phyloP scores from a whole-genome alignment of 768 basidiomycete genomes.

The Boletus coccyginus region DNA sequence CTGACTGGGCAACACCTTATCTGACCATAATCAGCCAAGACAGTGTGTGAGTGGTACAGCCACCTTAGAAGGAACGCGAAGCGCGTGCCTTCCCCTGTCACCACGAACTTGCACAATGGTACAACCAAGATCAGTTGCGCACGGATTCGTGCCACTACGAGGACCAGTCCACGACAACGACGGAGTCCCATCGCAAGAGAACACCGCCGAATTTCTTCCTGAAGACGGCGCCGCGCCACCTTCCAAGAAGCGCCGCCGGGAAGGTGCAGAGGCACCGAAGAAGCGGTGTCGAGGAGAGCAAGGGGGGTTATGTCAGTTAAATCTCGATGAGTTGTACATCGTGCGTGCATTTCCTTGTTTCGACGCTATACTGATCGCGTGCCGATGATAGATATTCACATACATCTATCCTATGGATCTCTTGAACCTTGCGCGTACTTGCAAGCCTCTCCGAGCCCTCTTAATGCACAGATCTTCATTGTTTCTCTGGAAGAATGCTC shows the following conservation, averaged over 20 bases:
- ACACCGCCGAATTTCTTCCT: neutral
- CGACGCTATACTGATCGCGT: neutral
- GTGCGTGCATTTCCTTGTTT: conserved; percentile 6
- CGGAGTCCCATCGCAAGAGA: neutral
- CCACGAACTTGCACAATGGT: conserved; percentile 13
- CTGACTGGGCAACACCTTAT: neutral
- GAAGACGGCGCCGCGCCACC: neutral
- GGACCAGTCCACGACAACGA: neutral
- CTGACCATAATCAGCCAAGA: too few relatives aligned
- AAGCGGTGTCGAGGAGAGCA: conserved; percentile 7
- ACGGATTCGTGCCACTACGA: neutral
- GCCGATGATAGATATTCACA: conserved; percentile 35
- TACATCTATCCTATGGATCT: conserved; percentile 37
- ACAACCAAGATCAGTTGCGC: neutral
- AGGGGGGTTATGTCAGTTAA: conserved; percentile 10
- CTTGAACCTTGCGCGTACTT: conserved; percentile 39
- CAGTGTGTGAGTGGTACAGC: conserved; percentile 10
- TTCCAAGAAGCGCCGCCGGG: conserved; percentile 6
- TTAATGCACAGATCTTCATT: conserved; percentile 33
- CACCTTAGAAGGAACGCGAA: conserved; percentile 10
- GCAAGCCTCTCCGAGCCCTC: conserved; percentile 37
- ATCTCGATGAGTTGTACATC: conserved; percentile 22
- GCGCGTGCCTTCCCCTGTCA: conserved; percentile 31
- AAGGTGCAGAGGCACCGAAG: neutral
- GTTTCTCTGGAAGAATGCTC: conserved; percentile 26